phyloP scores from a whole-genome alignment of 176 grass and related monocot species.

The Carex myosuroides region DNA sequence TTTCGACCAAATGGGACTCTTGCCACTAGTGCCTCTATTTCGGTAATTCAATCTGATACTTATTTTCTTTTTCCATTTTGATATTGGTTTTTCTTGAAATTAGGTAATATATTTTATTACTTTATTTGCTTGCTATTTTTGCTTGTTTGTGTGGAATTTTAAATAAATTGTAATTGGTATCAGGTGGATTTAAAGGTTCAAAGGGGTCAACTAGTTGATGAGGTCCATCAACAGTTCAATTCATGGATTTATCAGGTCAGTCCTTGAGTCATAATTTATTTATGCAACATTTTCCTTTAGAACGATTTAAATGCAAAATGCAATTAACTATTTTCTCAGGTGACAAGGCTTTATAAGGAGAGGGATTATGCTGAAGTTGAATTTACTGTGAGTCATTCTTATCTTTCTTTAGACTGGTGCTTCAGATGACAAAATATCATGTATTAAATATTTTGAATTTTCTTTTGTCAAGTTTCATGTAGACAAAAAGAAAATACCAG shows the following conservation, averaged over 20 bases:
- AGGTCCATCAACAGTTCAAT: constrained; percentile 85
- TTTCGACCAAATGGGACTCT: constrained; percentile 69
- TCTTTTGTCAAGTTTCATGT: neutral
- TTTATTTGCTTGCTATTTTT: neutral
- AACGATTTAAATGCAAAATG: neutral
- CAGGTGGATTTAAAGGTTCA: constrained; percentile 60
- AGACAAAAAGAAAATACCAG: neutral
- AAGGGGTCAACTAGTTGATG: constrained; percentile 62
- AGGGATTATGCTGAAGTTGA: constrained; percentile 89
- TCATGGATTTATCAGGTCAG: constrained; percentile 87
- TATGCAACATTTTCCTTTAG: neutral
- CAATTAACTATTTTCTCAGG: constrained; percentile 36
- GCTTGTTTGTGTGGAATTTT: neutral
- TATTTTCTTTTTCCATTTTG: neutral
- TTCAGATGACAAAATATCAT: neutral
- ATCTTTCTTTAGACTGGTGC: neutral
- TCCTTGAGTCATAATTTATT: neutral
- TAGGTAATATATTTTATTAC: neutral
- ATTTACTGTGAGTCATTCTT: constrained; percentile 56
- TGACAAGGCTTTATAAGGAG: constrained; percentile 81
- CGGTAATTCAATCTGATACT: constrained; percentile 38
- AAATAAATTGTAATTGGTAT: neutral
- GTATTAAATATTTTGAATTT: neutral
- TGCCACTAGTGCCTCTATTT: constrained; percentile 45
- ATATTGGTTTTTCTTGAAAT: neutral